Base-by-base conservation (phyloP, 768 basidiomycete species). In the Roridomyces roridus region DNA sequence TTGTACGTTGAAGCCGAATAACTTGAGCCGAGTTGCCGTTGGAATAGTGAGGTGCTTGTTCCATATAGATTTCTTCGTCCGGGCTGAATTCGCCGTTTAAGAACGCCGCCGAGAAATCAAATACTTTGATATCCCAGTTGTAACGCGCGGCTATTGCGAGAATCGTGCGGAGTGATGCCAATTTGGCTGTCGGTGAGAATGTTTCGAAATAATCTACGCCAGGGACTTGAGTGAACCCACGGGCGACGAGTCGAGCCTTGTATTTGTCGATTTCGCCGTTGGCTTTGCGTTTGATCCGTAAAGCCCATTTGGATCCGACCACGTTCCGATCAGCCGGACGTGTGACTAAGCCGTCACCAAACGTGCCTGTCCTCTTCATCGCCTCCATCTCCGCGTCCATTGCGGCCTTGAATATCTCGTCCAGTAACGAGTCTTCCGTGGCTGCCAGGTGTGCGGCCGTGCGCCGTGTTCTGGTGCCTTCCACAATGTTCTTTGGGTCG, bases 201-300 rank as follows among this genome's bases (percentile, higher is more conserved):
- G n/a, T n/a, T n/a, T n/a, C n/a, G 49, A 18, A 59, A 55, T 65
- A 74, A 26, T 74, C 70, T 14, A 67, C 46, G 4, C 74, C 73
- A n/a, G 40, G 37, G 37, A 51, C 49, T 21, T 51, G 49, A 11
- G 49, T 41, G 26, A 51, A 51, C 5, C 1, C 17, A 6, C 20
- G 20, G 12, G 49, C 49, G 15, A 51, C 49, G 18, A 51, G 39
- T 6, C 49, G 36, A 14, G 66, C 72, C 55, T 77, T 76, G 64
- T 70, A 68, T 3, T 65, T 52, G 10, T 55, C 46, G 37, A 78
- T 67, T 0, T 51, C 55, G 24, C 78, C n/a, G 28, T 69, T 44
- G 7, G 59, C 57, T 46, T 77, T 66, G 41, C 63, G 61, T 59
- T 80, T 80, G 46, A 70, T 60, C n/a, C 60, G 62, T 43, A 66